Evolutionary conservation across 2,329 filamentous ascomycete genomes (phyloP).

Genomic region (Scedosporium minutisporum): DNA sequence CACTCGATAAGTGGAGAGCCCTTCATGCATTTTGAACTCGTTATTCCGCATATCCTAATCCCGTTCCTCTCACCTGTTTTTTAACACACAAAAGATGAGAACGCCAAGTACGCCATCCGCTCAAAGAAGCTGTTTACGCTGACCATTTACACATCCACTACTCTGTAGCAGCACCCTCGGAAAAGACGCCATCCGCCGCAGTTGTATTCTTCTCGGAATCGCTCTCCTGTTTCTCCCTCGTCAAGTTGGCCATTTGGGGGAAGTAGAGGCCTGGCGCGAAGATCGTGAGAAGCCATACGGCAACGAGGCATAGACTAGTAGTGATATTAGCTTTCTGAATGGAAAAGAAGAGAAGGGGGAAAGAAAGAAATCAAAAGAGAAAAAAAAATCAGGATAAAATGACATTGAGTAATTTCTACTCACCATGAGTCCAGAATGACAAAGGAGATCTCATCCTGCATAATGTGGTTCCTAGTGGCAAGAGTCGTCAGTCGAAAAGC

Average conservation of each 20-base stretch:
- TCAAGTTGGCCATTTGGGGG: slow-evolving; percentile 36
- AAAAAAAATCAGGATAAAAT: not conserved
- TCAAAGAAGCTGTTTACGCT: not conserved
- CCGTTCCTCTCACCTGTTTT: not conserved
- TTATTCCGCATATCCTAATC: not conserved
- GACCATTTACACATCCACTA: not conserved
- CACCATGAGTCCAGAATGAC: slow-evolving; percentile 39
- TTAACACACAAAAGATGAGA: not conserved
- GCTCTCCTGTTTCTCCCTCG: not conserved
- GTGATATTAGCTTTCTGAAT: slow-evolving; percentile 4
- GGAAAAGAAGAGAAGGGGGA: not conserved
- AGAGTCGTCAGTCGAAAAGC: not conserved
- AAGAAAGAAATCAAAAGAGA: no score
- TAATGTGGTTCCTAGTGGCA: slow-evolving; percentile 37
- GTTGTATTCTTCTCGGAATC: slow-evolving; percentile 1
- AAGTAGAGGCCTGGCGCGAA: slow-evolving; percentile 48
- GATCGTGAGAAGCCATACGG: slow-evolving; percentile 36
- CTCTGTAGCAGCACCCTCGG: not conserved
- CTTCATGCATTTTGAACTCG: not conserved
- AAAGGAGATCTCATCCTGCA: slow-evolving; percentile 52
- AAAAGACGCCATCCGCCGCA: not conserved
- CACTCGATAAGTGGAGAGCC: not conserved
- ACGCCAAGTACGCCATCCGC: not conserved
- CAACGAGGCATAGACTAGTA: slow-evolving; percentile 37
- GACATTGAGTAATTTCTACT: no score